These are phyloP conservation scores for Naganishia kalamii DNA, from an alignment of 768 basidiomycete species.

Conservation along the genomic window DNA sequence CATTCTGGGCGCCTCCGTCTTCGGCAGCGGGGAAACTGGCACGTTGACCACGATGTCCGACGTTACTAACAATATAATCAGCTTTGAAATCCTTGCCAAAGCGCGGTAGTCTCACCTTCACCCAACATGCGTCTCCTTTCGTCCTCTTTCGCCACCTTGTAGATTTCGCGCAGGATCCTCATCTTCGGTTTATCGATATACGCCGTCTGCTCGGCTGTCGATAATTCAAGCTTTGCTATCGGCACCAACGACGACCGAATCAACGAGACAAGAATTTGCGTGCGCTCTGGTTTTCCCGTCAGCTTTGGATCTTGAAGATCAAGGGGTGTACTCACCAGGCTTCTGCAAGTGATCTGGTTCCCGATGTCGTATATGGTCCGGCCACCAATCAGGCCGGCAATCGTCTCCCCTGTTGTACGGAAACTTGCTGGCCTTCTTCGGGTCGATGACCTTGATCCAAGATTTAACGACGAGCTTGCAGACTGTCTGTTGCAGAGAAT, in stretches of 20 bases:
- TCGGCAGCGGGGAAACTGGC: not conserved
- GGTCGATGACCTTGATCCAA: conserved; percentile 51
- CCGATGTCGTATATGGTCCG: conserved; percentile 44
- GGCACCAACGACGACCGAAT: conserved; percentile 36
- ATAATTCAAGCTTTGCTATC: conserved; percentile 43
- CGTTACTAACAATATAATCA: not conserved
- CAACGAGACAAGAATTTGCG: conserved; percentile 41
- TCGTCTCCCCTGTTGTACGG: conserved; percentile 49
- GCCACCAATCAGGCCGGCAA: conserved; percentile 49
- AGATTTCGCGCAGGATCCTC: conserved; percentile 43
- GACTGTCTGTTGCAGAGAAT: conserved; percentile 41
- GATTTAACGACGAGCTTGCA: conserved; percentile 47
- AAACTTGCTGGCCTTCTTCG: conserved; percentile 47
- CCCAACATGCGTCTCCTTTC: conserved; percentile 34
- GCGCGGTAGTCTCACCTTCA: conserved; percentile 16
- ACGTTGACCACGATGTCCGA: conserved; percentile 9
- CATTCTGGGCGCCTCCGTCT: not conserved
- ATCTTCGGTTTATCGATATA: conserved; percentile 42
- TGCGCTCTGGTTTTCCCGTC: conserved; percentile 39
- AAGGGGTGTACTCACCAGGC: conserved; percentile 36
- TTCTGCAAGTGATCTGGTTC: conserved; percentile 49
- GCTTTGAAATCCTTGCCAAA: not conserved
- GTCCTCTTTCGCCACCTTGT: conserved; percentile 46
- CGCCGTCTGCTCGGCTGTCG: conserved; percentile 39
- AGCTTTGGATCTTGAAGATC: not conserved